A percentile compares a stretch with the other conserved stretches of the same genome.
Evolutionary conservation across 2,329 filamentous ascomycete species (phyloP).

Genomic region (Cytospora piceicola): DNA sequence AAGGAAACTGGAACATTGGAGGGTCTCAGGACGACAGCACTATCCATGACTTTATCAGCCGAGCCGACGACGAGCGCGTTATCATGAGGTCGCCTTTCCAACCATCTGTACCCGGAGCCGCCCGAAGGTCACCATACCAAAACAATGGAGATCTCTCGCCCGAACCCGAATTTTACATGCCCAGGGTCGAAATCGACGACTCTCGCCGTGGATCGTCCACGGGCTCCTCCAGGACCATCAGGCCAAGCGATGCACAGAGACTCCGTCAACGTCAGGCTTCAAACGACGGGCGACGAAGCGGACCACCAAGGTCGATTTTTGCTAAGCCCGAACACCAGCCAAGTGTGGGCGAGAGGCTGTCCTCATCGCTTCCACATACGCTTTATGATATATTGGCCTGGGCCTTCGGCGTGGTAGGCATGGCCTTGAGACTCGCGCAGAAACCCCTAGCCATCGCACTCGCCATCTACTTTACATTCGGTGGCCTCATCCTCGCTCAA

Average conservation of each 20-base stretch:
- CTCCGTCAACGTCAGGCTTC: slow-evolving; percentile 34
- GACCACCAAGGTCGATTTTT: neutral
- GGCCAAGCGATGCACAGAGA: slow-evolving; percentile 37
- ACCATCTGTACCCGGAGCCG: slow-evolving; percentile 51
- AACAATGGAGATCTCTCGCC: slow-evolving; percentile 44
- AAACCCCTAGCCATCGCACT: slow-evolving; percentile 66
- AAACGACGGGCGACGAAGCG: slow-evolving; percentile 24
- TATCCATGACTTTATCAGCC: slow-evolving; percentile 56
- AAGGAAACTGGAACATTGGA: slow-evolving; percentile 45
- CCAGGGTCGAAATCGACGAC: slow-evolving; percentile 48
- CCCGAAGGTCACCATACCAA: slow-evolving; percentile 38
- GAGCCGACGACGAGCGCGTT: slow-evolving; percentile 59
- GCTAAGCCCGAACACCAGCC: slow-evolving; percentile 30
- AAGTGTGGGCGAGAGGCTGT: slow-evolving; percentile 40
- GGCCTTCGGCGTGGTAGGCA: slow-evolving; percentile 57
- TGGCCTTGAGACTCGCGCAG: slow-evolving; percentile 65
- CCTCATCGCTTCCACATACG: slow-evolving; percentile 43
- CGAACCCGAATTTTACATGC: slow-evolving; percentile 59
- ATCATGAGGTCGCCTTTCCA: slow-evolving; percentile 60
- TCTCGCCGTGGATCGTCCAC: slow-evolving; percentile 41
- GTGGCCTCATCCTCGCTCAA: slow-evolving; percentile 60
- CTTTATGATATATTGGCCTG: slow-evolving; percentile 51
- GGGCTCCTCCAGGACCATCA: slow-evolving; percentile 42
- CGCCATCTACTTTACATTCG: slow-evolving; percentile 63
- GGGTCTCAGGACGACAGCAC: slow-evolving; percentile 57